These are phyloP conservation scores for Auxenochlorella pyrenoidosa DNA, from an alignment of 139 green algal genomes.

Conservation along the genomic window DNA sequence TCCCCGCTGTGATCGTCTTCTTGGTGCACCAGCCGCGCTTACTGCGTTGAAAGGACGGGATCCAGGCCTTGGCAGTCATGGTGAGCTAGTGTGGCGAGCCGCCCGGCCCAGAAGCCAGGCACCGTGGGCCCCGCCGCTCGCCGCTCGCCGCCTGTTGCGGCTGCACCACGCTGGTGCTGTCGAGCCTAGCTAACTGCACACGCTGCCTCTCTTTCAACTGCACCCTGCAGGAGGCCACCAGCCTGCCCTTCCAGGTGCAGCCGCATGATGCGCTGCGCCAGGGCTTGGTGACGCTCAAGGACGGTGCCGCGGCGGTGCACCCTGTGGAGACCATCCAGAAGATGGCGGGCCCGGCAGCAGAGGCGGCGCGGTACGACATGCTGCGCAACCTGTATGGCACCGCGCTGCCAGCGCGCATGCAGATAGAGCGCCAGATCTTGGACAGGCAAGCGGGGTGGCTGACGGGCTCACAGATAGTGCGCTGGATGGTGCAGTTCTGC, in stretches of 20 bases:
- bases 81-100: neutral
- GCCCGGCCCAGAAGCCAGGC: too few species aligned
- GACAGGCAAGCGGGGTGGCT: slow-evolving; percentile 49
- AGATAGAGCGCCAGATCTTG: slow-evolving; percentile 89
- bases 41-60: too few species aligned
- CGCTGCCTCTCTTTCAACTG: neutral
- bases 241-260: slow-evolving; percentile 64
- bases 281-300: slow-evolving; percentile 78
- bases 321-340: slow-evolving; percentile 81
- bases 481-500: too few species aligned
- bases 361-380: slow-evolving; percentile 60
- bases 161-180: neutral
- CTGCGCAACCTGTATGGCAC: slow-evolving; percentile 80
- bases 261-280: slow-evolving; percentile 76
- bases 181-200: neutral
- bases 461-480: too few species aligned
- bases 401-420: slow-evolving; percentile 71
- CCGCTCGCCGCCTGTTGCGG: neutral
- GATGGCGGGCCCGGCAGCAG: neutral
- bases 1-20: neutral
- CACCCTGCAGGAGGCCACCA: slow-evolving; percentile 27
- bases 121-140: too few species aligned
- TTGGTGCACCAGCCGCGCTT: neutral
- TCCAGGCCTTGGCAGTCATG: too few species aligned
- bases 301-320: slow-evolving; percentile 64